Conservation (phyloP, 495 filamentous ascomycete genomes). For the Aspergillus coremiiformis region DNA sequence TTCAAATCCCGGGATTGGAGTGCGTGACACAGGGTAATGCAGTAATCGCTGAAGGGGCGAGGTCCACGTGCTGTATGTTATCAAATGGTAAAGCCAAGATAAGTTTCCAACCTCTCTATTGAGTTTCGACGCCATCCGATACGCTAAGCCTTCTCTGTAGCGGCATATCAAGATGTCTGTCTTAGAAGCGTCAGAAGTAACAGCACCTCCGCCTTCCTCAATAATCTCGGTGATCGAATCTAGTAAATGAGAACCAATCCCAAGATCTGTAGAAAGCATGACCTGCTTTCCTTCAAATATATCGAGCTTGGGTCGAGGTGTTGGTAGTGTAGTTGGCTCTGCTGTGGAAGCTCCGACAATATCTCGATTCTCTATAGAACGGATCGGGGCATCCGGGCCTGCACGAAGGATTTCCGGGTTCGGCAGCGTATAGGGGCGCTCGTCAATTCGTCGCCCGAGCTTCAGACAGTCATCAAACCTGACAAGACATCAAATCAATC, state of each 20-base stretch:
- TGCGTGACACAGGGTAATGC: constrained; percentile 76
- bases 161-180: constrained; percentile 81
- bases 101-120: constrained; percentile 85
- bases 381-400: constrained; percentile 46
- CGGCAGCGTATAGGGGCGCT: constrained; percentile 79
- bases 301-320: constrained; percentile 33
- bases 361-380: constrained; percentile 47
- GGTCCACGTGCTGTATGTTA: constrained; percentile 81
- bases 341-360: constrained; percentile 70
- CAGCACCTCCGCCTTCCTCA: constrained; percentile 54
- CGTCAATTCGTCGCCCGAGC: constrained; percentile 79
- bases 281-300: constrained; percentile 52
- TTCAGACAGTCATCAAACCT: constrained; percentile 97
- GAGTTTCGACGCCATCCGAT: constrained; percentile 62
- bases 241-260: constrained; percentile 55
- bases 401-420: constrained; percentile 69
- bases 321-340: constrained; percentile 48
- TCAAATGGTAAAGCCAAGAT: constrained; percentile 86
- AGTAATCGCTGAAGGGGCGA: constrained; percentile 71
- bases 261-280: constrained; percentile 60
- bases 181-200: constrained; percentile 58
- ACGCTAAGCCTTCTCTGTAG: constrained; percentile 74
- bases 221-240: constrained; percentile 66
- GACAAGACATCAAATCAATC: neutral
- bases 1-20: constrained; percentile 72